phyloP scores from a whole-genome alignment of 768 basidiomycete genomes.

The Boletus pseudopeckii region DNA sequence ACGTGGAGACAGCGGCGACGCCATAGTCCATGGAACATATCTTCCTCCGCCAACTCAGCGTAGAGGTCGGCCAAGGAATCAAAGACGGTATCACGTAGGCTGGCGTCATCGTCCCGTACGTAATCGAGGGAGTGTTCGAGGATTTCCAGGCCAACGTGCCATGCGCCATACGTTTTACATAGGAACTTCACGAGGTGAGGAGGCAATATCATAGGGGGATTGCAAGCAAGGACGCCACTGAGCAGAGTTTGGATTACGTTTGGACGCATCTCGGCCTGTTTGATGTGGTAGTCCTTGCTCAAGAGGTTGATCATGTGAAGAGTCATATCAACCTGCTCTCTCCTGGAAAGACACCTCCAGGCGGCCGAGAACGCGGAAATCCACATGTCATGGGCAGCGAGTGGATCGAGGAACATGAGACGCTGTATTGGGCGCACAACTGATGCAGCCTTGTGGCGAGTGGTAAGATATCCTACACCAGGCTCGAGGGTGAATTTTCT shows the following conservation, averaged over 20 bases:
- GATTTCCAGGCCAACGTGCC: constrained; percentile 88
- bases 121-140: constrained; percentile 77
- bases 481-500: constrained; percentile 37
- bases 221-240: constrained; percentile 78
- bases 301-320: constrained; percentile 87
- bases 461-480: constrained; percentile 35
- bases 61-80: constrained; percentile 95
- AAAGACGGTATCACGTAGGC: constrained; percentile 75
- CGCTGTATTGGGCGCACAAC: constrained; percentile 78
- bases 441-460: constrained; percentile 44
- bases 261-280: constrained; percentile 83
- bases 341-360: constrained; percentile 81
- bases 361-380: constrained; percentile 78
- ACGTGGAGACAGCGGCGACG: constrained; percentile 81
- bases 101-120: constrained; percentile 75
- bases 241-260: constrained; percentile 93
- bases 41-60: constrained; percentile 93
- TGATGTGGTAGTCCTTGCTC: constrained; percentile 89
- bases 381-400: constrained; percentile 82
- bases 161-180: constrained; percentile 93
- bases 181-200: constrained; percentile 96
- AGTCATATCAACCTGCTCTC: constrained; percentile 86
- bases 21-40: constrained; percentile 97
- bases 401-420: constrained; percentile 75
- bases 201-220: constrained; percentile 83